Evolutionary conservation across 805 yeast species (phyloP).

Genomic region (Lipomyces starkeyi): DNA sequence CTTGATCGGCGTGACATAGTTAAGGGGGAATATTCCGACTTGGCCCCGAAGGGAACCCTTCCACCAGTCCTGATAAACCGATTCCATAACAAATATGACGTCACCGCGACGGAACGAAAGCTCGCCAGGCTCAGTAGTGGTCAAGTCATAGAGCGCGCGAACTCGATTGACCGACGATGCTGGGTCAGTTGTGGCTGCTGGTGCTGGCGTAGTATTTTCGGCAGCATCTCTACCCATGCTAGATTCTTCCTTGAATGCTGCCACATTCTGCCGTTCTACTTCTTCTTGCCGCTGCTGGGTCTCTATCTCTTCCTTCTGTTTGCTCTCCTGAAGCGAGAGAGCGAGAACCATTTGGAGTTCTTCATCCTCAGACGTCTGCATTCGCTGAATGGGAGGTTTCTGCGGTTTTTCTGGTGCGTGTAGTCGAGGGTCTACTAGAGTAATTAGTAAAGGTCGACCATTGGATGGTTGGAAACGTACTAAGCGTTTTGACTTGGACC

Average conservation of each 20-base stretch:
- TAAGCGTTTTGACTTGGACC: slow-evolving; percentile 53
- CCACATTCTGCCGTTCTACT: slow-evolving; percentile 12
- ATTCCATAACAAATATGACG: slow-evolving; percentile 81
- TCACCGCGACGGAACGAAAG: slow-evolving; percentile 87
- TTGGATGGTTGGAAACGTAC: slow-evolving; percentile 20
- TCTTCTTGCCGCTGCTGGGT: slow-evolving; percentile 19
- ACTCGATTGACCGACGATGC: slow-evolving; percentile 63
- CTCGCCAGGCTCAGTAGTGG: slow-evolving; percentile 82
- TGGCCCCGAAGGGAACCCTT: slow-evolving; percentile 82
- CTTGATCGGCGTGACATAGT: slow-evolving; percentile 81
- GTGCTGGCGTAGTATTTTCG: neutral
- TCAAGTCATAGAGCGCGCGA: slow-evolving; percentile 81
- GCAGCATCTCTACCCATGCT: slow-evolving; percentile 2
- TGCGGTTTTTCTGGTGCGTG: slow-evolving; percentile 63
- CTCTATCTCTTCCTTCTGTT: slow-evolving; percentile 16
- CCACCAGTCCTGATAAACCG: slow-evolving; percentile 95
- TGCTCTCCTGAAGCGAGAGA: slow-evolving; percentile 68
- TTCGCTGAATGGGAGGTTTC: slow-evolving; percentile 47
- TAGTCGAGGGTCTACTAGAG: slow-evolving; percentile 46
- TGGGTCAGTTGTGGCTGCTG: slow-evolving; percentile 22
- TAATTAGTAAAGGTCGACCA: neutral
- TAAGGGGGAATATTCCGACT: slow-evolving; percentile 88
- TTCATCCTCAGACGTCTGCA: slow-evolving; percentile 65
- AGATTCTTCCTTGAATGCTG: slow-evolving; percentile 11
- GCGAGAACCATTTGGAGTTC: slow-evolving; percentile 79